Conservation (phyloP, 805 yeast species). For the Sporopachydermia lactativora region DNA sequence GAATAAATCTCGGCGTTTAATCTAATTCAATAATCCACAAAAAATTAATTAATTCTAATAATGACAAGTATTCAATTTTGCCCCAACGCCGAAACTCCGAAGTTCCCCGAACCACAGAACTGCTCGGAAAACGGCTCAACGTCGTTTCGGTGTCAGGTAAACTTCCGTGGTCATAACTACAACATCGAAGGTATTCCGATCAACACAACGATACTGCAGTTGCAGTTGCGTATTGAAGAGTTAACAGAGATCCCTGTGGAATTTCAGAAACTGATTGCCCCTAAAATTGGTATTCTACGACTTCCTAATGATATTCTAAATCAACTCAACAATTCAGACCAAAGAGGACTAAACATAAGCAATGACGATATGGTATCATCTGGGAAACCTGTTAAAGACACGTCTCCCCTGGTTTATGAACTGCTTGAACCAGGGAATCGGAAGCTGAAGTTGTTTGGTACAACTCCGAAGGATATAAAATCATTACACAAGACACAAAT, state of each 20-base stretch:
- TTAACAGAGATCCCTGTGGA: neutral
- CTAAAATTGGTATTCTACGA: neutral
- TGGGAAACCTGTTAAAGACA: neutral
- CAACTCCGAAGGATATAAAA: neutral
- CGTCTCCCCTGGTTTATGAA: neutral
- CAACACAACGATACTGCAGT: neutral
- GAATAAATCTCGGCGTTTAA: too few species aligned
- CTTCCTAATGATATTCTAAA: neutral
- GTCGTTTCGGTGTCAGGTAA: neutral
- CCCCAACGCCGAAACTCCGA: too few species aligned
- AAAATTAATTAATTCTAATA: too few species aligned
- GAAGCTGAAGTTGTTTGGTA: neutral
- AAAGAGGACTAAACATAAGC: too few species aligned
- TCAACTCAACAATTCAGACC: neutral
- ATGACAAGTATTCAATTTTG: too few species aligned
- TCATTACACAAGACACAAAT: neutral
- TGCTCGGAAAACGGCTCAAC: too few species aligned
- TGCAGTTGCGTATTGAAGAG: neutral
- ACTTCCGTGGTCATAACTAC: neutral
- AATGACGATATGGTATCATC: too few species aligned
- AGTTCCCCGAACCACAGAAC: too few species aligned
- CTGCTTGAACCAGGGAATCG: neutral
- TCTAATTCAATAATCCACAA: too few species aligned
- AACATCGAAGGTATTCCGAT: neutral
- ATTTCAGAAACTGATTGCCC: slow-evolving; percentile 1